phyloP scores from a whole-genome alignment of 331 rosid species.

The Rhamnella rubrinervis region DNA sequence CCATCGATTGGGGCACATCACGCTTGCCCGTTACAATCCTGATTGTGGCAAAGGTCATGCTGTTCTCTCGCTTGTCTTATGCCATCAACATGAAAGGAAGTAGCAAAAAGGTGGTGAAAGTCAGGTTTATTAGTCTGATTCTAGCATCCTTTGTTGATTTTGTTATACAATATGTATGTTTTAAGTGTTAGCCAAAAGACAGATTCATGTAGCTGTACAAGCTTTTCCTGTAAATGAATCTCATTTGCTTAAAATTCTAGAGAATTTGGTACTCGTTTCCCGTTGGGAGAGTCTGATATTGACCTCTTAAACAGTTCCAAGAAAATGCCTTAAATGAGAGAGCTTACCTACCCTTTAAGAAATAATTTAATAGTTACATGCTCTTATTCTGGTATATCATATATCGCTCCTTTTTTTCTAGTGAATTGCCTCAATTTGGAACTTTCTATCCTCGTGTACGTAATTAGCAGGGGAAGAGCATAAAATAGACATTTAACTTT shows the following conservation, averaged over 20 bases:
- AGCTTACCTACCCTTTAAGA: constrained; percentile 16
- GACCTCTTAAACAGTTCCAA: constrained; percentile 38
- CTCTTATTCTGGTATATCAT: not conserved
- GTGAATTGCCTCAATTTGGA: constrained; percentile 7
- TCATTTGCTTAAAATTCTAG: constrained; percentile 16
- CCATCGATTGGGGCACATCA: too few species aligned
- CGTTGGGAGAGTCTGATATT: constrained; percentile 38
- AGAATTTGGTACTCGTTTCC: constrained; percentile 15
- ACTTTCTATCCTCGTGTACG: too few species aligned
- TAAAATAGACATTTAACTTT: too few species aligned
- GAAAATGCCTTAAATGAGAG: constrained; percentile 4
- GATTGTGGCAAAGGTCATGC: too few species aligned
- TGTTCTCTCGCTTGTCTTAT: too few species aligned
- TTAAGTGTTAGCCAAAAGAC: constrained; percentile 13
- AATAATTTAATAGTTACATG: not conserved
- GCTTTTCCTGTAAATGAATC: constrained; percentile 7
- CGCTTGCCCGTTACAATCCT: not conserved
- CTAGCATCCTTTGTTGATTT: not conserved
- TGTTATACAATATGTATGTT: not conserved
- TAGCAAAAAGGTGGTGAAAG: too few species aligned
- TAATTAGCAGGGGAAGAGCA: too few species aligned
- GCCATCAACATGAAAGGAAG: too few species aligned
- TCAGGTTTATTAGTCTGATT: too few species aligned
- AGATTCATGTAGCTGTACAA: constrained; percentile 20
- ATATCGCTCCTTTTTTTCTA: not conserved